Base-by-base conservation (phyloP, 2,329 filamentous ascomycete genomes). In the Fusarium transvaalense region DNA sequence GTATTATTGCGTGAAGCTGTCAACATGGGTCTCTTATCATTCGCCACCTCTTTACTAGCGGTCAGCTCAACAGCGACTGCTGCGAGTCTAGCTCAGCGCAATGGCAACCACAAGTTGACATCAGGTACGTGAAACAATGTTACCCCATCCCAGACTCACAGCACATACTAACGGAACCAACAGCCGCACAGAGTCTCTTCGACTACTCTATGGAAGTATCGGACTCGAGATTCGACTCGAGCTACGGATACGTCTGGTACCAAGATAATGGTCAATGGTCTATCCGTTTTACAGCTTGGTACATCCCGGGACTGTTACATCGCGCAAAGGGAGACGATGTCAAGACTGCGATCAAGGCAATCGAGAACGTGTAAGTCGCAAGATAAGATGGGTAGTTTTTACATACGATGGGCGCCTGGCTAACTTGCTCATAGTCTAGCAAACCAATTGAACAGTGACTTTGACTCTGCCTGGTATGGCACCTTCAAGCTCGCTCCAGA, bases 271-370 rank as follows among this genome's bases (percentile, higher is more conserved):
- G 82, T 0, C 78, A 78, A 21, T 82, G 80, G 78, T 81, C 77
- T 5, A 73, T 78, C 34, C 76, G 81, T 12, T 83, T 83, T 48
- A 82, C 80, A 2, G 78, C 79, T 0, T 82, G 80, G 80, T 82
- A 82, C 47, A 69, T 78, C 5, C 72, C 78, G 1, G 80, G 80
- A 2, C 61, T 82, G 17, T 80, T 62, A 2, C 39, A 54, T 29
- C 59, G 59, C 8, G 47, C 12, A 2, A 13, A 62, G 10, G 39
- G 56, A 0, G 46, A 61, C 8, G 59, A 62, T 39, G 23, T 62
- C 0, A 61, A 62, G 39, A 41, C 57, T 55, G 59, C 59, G 12
- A 13, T 61, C 0, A 54, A 55, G 23, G 56, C 59, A 2, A 62
- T 62, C n/a, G 59, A 62, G 23, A 62, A 62, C 29, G 31, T 62